Evolutionary conservation across 495 filamentous ascomycete genomes (phyloP).

Genomic region (Aspergillus ellipticus): DNA sequence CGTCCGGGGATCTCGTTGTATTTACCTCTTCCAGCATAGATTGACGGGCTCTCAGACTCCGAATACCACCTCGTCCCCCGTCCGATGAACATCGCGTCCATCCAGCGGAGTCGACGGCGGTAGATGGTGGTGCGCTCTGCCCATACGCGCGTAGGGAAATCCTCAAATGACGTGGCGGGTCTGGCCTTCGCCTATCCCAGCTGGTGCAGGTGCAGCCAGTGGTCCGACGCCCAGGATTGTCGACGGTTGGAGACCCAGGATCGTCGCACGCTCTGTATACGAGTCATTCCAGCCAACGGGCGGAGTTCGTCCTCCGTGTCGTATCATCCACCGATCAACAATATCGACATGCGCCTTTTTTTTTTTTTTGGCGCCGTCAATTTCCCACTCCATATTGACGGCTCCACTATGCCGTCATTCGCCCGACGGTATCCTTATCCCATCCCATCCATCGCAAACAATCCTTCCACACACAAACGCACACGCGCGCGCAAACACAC

Average conservation of each 20-base stretch:
- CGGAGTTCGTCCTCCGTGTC: too few species aligned
- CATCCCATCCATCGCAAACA: background rate
- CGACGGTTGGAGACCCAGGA: background rate
- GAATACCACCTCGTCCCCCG: too few species aligned
- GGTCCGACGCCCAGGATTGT: background rate
- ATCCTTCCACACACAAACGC: background rate
- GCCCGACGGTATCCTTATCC: background rate
- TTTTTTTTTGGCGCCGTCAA: background rate
- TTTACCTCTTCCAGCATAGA: constrained; percentile 14
- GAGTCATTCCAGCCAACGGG: background rate
- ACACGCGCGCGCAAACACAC: too few species aligned
- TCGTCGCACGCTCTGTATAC: background rate
- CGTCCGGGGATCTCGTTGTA: constrained; percentile 8
- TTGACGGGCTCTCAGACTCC: constrained; percentile 1
- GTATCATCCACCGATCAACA: too few species aligned
- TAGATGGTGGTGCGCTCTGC: background rate
- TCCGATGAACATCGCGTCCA: background rate
- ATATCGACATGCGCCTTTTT: background rate
- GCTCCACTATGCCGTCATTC: background rate
- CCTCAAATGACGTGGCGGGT: background rate
- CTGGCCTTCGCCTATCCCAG: background rate
- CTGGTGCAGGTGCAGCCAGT: background rate
- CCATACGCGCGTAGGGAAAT: background rate
- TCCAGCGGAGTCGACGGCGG: background rate
- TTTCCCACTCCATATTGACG: background rate